These are phyloP conservation scores for Clitoria ternatea DNA, from an alignment of 306 rosid genomes.

Conservation along the genomic window DNA sequence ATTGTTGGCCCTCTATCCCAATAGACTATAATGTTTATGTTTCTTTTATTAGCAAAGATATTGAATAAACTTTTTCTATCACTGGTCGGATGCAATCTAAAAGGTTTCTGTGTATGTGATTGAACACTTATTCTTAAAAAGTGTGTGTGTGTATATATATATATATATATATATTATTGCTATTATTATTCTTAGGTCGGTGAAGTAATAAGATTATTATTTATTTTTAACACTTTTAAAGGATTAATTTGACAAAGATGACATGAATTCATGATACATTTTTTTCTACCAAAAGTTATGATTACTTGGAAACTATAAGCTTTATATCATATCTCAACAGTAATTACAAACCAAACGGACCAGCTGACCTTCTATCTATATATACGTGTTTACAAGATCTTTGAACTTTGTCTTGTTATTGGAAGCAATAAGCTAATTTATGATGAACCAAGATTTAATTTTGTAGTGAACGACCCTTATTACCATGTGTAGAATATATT, in stretches of 20 bases:
- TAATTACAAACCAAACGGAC: background rate
- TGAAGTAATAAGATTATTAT: conserved; percentile 5
- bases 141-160: no score
- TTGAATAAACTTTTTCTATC: background rate
- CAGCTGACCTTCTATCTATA: background rate
- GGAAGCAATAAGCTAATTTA: background rate
- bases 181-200: background rate
- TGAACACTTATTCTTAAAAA: background rate
- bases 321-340: conserved; percentile 1
- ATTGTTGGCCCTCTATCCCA: background rate
- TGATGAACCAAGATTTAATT: background rate
- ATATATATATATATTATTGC: no score
- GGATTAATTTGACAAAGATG: background rate
- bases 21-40: background rate
- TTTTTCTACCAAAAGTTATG: background rate
- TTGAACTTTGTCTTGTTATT: background rate
- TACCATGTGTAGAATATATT: background rate
- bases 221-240: background rate
- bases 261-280: background rate
- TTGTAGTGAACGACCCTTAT: background rate
- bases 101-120: background rate
- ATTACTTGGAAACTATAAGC: background rate
- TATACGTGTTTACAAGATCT: background rate
- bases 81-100: background rate
- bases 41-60: background rate